These are phyloP conservation scores for Jaltomata sinuosa DNA, from an alignment of 257 asterid genomes.

Conservation along the genomic window DNA sequence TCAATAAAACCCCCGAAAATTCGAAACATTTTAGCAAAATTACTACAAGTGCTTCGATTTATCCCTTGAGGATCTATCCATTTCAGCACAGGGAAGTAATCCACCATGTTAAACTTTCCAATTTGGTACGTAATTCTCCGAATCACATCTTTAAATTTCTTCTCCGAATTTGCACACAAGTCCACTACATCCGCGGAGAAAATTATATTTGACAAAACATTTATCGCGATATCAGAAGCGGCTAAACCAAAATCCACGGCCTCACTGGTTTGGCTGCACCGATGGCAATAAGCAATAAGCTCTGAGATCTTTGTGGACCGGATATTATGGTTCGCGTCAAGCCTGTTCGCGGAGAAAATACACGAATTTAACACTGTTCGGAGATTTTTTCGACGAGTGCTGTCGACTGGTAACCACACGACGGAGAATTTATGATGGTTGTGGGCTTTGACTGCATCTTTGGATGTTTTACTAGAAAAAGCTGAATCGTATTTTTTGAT, in stretches of 20 bases:
- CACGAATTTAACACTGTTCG: constrained; percentile 48
- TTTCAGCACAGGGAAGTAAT: constrained; percentile 37
- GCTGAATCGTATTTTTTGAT: constrained; percentile 59
- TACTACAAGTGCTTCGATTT: constrained; percentile 28
- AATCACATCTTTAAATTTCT: constrained; percentile 43
- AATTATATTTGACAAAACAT: constrained; percentile 38
- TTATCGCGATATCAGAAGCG: constrained; percentile 43
- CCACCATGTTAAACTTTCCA: constrained; percentile 6
- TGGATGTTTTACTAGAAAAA: constrained; percentile 40
- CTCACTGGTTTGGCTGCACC: constrained; percentile 24
- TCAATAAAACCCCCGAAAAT: constrained; percentile 28
- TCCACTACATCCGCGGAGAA: constrained; percentile 47
- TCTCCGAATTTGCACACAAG: constrained; percentile 37
- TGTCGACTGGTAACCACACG: constrained; percentile 58
- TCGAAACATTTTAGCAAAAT: constrained; percentile 21
- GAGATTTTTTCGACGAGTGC: constrained; percentile 48
- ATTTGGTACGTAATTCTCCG: background rate
- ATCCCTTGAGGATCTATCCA: constrained; percentile 54
- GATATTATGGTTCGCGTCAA: constrained; percentile 53
- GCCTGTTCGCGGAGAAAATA: constrained; percentile 50
- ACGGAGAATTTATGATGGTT: constrained; percentile 51
- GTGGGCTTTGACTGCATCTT: constrained; percentile 53
- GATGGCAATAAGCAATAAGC: constrained; percentile 38
- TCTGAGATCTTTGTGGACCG: constrained; percentile 40
- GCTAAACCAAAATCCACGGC: constrained; percentile 46